Evolutionary conservation across 2,329 filamentous ascomycete genomes (phyloP).

Genomic region (Aspergillus terreus): DNA sequence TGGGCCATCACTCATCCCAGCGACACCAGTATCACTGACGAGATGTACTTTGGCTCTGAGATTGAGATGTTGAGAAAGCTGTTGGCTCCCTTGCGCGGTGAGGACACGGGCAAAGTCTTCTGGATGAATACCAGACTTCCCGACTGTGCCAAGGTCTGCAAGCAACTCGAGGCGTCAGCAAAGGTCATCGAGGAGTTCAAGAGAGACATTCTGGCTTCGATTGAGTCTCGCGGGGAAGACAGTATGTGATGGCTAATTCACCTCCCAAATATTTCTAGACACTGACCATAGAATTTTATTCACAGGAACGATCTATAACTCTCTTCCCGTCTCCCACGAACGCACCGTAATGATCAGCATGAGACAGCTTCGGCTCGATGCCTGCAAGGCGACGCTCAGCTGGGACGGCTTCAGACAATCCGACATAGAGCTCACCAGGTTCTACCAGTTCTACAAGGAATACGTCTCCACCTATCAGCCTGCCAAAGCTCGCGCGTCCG

Average conservation of each 20-base stretch:
- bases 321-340: constrained; percentile 8
- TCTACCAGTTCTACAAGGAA: constrained; percentile 17
- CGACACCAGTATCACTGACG: constrained; percentile 10
- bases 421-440: constrained; percentile 17
- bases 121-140: constrained; percentile 16
- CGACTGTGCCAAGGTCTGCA: constrained; percentile 6
- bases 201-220: constrained; percentile 9
- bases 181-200: constrained; percentile 22
- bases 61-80: constrained; percentile 21
- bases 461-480: constrained; percentile 11
- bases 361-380: constrained; percentile 16
- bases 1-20: not conserved
- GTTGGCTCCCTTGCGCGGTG: constrained; percentile 18
- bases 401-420: constrained; percentile 16
- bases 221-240: constrained; percentile 8
- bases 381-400: constrained; percentile 15
- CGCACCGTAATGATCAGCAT: constrained; percentile 14
- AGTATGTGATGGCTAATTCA: constrained; percentile 10
- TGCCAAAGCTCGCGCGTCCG: constrained; percentile 12
- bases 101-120: constrained; percentile 10
- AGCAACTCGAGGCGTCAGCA: constrained; percentile 16
- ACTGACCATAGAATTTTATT: not conserved
- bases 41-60: constrained; percentile 18
- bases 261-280: not conserved
- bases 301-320: constrained; percentile 14